A percentile compares a stretch with the other conserved stretches of the same genome.
Conservation (phyloP, 1,284 basidiomycete species). For the Somion occarium region DNA sequence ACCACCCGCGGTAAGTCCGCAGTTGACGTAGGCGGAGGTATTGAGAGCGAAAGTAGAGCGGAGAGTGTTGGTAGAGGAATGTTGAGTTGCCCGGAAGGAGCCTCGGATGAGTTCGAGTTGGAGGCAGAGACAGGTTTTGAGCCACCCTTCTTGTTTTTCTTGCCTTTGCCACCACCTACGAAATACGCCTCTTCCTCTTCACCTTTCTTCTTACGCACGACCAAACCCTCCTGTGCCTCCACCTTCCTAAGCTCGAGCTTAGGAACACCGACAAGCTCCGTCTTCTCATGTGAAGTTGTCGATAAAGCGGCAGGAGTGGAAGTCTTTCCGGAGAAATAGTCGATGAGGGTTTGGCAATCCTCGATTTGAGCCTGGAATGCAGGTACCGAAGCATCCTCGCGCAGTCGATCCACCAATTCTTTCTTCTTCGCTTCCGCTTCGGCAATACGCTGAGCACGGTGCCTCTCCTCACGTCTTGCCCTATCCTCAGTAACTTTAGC, state of each 20-base stretch:
- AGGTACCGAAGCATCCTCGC: slow-evolving; percentile 88
- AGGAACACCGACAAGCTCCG: slow-evolving; percentile 69
- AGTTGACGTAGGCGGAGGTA: slow-evolving; percentile 80
- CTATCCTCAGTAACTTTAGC: slow-evolving; percentile 82
- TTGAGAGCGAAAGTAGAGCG: slow-evolving; percentile 85
- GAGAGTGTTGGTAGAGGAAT: slow-evolving; percentile 84
- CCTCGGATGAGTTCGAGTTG: slow-evolving; percentile 12
- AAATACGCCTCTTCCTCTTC: slow-evolving; percentile 85
- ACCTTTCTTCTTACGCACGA: slow-evolving; percentile 89
- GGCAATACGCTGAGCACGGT: slow-evolving; percentile 76
- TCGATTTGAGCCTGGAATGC: slow-evolving; percentile 95
- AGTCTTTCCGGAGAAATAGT: slow-evolving; percentile 80
- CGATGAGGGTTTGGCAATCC: slow-evolving; percentile 93
- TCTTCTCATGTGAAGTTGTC: slow-evolving; percentile 30
- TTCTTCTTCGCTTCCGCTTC: slow-evolving; percentile 83
- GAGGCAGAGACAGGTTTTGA: slow-evolving; percentile 37
- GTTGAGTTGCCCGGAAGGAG: slow-evolving; percentile 52
- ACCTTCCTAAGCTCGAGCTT: slow-evolving; percentile 86
- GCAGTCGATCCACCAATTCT: slow-evolving; percentile 76
- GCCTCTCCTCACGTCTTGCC: slow-evolving; percentile 76
- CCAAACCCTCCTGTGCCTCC: slow-evolving; percentile 67
- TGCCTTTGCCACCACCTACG: slow-evolving; percentile 61
- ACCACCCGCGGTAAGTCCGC: slow-evolving; percentile 82
- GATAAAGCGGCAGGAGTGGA: slow-evolving; percentile 42
- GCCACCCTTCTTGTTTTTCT: slow-evolving; percentile 67